Evolutionary conservation across 352 stramenopile species (phyloP), one percentile per base, ranked within the genome.

Genomic region (Phytophthora cactorum): DNA sequence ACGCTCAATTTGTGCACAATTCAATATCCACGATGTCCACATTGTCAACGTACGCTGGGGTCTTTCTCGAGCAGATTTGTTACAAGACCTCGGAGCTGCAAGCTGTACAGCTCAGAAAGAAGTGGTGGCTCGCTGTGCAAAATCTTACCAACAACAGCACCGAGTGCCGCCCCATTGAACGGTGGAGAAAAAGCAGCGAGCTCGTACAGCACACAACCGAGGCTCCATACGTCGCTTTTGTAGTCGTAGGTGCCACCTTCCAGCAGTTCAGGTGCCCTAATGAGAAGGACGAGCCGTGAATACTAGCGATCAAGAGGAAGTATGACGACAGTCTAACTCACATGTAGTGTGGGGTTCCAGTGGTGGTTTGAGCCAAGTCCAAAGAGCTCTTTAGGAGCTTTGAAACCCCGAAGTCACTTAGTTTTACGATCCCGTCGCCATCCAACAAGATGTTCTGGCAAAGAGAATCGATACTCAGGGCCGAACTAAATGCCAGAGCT

Each of bases 171-270:
- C 11, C 72, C 86, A 11, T 69, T 65, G 55, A 96, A 96, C 3
- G 89, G 87, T 6, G 85, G 78, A 15, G 68, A 63, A 29, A 84
- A 70, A 7, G 77, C 74, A 6, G 82, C 73, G 8, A 96, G 68
- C 53, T 97, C 88, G 59, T 93, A 89, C n/a, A 96, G 45, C 11
- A 97, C 68, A 45, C 90, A 97, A 1, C 89, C 90, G 17, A 97
- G 70, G 36, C 84, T 89, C 89, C 90, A 96, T 0, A 96, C 68
- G 57, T 97, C 90, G 53, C 79, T 90, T 67, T 93, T 93, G 27
- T 47, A 39, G 36, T 88, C 70, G 61, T 97, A 96, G 3, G 68
- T 39, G 1, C 54, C 51, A n/a, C 83, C 88, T 51, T 89, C 70
- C 47, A 91, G 78, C 6, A 95, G 64, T 59, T 97, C 90, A 4